A percentile compares a stretch with the other conserved stretches of the same genome.
These are phyloP conservation scores for Podospora didyma DNA, from an alignment of 495 filamentous ascomycete genomes.

Conservation along the genomic window DNA sequence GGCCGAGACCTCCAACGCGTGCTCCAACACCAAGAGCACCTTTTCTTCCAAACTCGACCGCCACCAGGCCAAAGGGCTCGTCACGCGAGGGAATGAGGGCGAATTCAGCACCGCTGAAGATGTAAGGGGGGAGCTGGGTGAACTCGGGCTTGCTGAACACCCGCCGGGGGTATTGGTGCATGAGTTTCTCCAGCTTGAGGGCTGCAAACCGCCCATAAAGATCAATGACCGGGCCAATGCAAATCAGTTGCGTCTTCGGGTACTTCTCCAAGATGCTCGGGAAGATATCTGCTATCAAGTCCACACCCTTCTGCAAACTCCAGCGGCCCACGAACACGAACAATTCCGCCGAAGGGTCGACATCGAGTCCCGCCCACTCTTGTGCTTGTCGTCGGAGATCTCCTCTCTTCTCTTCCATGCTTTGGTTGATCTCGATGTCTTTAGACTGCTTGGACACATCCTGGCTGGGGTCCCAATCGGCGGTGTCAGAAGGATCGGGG, in stretches of 20 bases:
- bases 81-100: conserved; percentile 76
- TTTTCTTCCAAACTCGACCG: conserved; percentile 76
- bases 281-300: conserved; percentile 75
- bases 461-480: conserved; percentile 56
- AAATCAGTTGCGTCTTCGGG: conserved; percentile 64
- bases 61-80: conserved; percentile 78
- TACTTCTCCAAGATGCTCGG: conserved; percentile 66
- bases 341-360: conserved; percentile 64
- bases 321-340: conserved; percentile 77
- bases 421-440: conserved; percentile 52
- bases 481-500: conserved; percentile 72
- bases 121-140: conserved; percentile 66
- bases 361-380: conserved; percentile 69
- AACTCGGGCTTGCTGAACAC: conserved; percentile 77
- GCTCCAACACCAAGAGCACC: conserved; percentile 73
- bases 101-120: conserved; percentile 77
- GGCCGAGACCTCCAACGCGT: conserved; percentile 62
- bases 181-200: conserved; percentile 65
- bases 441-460: conserved; percentile 40
- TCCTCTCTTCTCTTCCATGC: conserved; percentile 53
- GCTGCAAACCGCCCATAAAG: conserved; percentile 76
- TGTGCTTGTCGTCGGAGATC: conserved; percentile 65
- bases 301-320: conserved; percentile 76
- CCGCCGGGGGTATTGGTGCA: conserved; percentile 70
- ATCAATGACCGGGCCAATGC: conserved; percentile 71